phyloP scores from a whole-genome alignment of 176 grass and related monocot species.

The Poa pratensis region DNA sequence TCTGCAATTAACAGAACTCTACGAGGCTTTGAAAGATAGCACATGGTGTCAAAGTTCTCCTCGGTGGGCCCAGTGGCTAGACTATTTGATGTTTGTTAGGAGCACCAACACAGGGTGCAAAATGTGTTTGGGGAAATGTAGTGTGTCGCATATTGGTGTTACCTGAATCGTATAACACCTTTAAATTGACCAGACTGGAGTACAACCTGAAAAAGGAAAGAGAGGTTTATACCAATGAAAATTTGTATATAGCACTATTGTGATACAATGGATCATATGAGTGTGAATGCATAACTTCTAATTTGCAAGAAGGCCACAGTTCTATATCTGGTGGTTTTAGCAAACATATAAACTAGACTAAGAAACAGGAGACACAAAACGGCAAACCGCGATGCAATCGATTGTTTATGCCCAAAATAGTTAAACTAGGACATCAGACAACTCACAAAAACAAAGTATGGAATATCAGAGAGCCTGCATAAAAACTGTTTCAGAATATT shows the following conservation, averaged over 20 bases:
- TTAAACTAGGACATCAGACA: constrained; percentile 22
- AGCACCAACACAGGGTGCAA: background rate
- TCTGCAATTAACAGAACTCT: background rate
- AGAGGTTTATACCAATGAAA: background rate
- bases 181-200: constrained; percentile 81
- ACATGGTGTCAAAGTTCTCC: constrained; percentile 18
- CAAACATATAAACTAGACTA: constrained; percentile 21
- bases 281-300: background rate
- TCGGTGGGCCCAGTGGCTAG: background rate
- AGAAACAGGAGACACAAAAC: background rate
- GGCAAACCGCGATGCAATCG: background rate
- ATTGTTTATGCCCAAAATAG: background rate
- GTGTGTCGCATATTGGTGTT: constrained; percentile 2
- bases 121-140: constrained; percentile 8
- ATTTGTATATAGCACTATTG: background rate
- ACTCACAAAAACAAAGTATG: background rate
- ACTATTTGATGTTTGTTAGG: background rate
- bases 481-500: constrained; percentile 28
- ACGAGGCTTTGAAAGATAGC: background rate
- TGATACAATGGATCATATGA: constrained; percentile 15
- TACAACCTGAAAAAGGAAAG: constrained; percentile 62
- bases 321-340: background rate
- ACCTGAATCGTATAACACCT: constrained; percentile 81
- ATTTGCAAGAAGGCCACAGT: background rate
- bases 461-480: constrained; percentile 26